Evolutionary conservation across 371 early-diverging fungal genomes (phyloP), one percentile per base, ranked within the genome.

Genomic region (Mortierella sp.): DNA sequence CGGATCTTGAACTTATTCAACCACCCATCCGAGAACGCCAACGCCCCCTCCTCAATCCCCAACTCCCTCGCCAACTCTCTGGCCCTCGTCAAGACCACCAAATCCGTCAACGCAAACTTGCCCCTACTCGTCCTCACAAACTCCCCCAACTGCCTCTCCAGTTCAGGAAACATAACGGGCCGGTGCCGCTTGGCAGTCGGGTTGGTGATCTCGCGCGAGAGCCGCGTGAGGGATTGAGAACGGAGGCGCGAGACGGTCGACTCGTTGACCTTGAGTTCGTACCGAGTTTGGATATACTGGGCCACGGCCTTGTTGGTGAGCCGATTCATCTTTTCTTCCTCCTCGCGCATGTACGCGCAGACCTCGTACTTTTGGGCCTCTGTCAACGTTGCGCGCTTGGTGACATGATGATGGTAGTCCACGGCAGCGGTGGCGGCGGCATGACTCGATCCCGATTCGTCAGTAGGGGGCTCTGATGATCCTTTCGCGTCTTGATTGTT

Each of bases 21-120:
- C 85, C 86, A 86, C 3, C 85, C 86, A 39, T 75, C 79, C 31
- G 85, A 84, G 52, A 84, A 86, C 29, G 68, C 55, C 34, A 86
- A 61, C 67, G 64, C 71, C 8, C 53, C 71, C 29, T 73, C 61
- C 0, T 77, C 65, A 65, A 84, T 73, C 6, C 69, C 47, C 47
- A 86, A 67, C 13, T 71, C 45, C 7, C 68, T 26, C 40, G 77
- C 74, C 37, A 86, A 41, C 47, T 83, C 74, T 43, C 76, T 79
- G 13, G 74, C 86, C 14, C 58, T 70, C 41, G 64, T 61, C 40
- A 76, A 34, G 34, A 86, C 68, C 71, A 84, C 58, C 1, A 41
- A 7, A 61, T 84, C 86, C n/a, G 70, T 73, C 24, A 83, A 70
- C 22, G 37, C 66, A 34, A 68, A 29, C 24, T 64, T 68, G 8